A percentile compares a stretch with the other conserved stretches of the same genome.
Evolutionary conservation across 2,329 filamentous ascomycete genomes (phyloP).

Genomic region (Helotiales sp.): DNA sequence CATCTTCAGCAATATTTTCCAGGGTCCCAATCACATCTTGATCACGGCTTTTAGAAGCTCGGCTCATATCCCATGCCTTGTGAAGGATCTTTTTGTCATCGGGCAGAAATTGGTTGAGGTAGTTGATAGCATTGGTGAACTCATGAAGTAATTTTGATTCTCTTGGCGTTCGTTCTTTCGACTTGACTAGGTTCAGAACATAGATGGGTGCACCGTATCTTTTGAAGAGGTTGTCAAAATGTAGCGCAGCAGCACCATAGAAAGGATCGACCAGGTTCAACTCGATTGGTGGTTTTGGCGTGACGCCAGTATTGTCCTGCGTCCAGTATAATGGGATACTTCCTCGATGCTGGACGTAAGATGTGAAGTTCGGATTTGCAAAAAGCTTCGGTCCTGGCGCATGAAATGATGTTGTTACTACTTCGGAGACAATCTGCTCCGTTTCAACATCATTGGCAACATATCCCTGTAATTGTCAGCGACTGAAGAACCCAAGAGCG

Average conservation of each 20-base stretch:
- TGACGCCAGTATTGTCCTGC: conserved; percentile 91
- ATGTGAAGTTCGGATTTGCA: conserved; percentile 88
- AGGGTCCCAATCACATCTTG: conserved; percentile 93
- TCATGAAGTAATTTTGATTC: conserved; percentile 89
- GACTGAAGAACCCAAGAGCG: neutral
- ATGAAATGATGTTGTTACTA: conserved; percentile 92
- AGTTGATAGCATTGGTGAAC: conserved; percentile 83
- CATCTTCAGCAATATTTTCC: conserved; percentile 84
- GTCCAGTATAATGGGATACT: conserved; percentile 98
- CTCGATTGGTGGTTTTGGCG: conserved; percentile 94
- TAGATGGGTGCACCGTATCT: conserved; percentile 92
- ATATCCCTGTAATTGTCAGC: conserved; percentile 58
- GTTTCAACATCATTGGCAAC: conserved; percentile 99
- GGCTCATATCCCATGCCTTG: conserved; percentile 97
- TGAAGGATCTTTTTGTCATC: conserved; percentile 83
- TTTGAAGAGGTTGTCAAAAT: conserved; percentile 93
- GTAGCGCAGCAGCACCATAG: conserved; percentile 86
- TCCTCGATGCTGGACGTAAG: conserved; percentile 93
- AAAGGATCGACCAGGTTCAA: conserved; percentile 95
- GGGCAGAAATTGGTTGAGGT: conserved; percentile 93
- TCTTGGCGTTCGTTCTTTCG: conserved; percentile 81
- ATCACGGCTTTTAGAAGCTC: conserved; percentile 86
- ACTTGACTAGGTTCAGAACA: conserved; percentile 87
- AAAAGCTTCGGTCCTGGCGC: conserved; percentile 83
- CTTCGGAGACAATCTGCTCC: conserved; percentile 96